Percentiles rank a stretch among this genome's conserved stretches.
phyloP scores from a whole-genome alignment of 257 asterid genomes.

The Solanum tacnaense region DNA sequence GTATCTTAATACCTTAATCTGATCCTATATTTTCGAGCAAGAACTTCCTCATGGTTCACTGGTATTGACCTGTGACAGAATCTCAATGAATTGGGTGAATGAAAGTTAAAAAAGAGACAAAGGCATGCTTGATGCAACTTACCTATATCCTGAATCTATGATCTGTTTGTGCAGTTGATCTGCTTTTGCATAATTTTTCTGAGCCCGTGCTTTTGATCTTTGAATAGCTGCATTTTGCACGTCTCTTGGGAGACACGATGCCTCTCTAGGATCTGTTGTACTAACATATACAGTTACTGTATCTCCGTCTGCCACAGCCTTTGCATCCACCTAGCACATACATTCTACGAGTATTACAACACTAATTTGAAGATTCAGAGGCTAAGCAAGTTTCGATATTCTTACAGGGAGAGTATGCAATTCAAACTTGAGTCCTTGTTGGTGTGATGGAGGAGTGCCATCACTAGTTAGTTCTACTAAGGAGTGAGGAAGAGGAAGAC shows the following conservation, averaged over 20 bases:
- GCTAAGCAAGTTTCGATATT: not conserved
- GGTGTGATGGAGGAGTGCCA: conserved; percentile 37
- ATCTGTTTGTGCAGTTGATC: conserved; percentile 68
- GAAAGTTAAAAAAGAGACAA: not conserved
- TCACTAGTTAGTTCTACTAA: conserved; percentile 47
- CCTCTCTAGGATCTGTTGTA: conserved; percentile 46
- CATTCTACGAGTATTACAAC: not conserved
- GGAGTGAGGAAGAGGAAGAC: conserved; percentile 65
- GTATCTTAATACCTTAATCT: conserved; percentile 53
- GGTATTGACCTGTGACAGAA: conserved; percentile 41
- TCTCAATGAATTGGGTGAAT: not conserved
- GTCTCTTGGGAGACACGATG: conserved; percentile 53
- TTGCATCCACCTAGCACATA: conserved; percentile 53
- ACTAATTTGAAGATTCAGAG: not conserved
- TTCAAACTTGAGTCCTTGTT: conserved; percentile 65
- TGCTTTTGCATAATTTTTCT: conserved; percentile 48
- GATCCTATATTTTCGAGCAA: conserved; percentile 78
- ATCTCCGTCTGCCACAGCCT: conserved; percentile 97
- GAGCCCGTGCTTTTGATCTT: conserved; percentile 60
- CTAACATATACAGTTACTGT: conserved; percentile 72
- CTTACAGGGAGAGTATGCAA: conserved; percentile 80
- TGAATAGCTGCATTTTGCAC: conserved; percentile 51
- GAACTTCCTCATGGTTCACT: conserved; percentile 55
- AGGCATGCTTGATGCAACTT: not conserved
- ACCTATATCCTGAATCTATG: conserved; percentile 76